Evolutionary conservation across 208 protist species (phyloP), one percentile per base, ranked within the genome.

Genomic region (Crithidia bombi): DNA sequence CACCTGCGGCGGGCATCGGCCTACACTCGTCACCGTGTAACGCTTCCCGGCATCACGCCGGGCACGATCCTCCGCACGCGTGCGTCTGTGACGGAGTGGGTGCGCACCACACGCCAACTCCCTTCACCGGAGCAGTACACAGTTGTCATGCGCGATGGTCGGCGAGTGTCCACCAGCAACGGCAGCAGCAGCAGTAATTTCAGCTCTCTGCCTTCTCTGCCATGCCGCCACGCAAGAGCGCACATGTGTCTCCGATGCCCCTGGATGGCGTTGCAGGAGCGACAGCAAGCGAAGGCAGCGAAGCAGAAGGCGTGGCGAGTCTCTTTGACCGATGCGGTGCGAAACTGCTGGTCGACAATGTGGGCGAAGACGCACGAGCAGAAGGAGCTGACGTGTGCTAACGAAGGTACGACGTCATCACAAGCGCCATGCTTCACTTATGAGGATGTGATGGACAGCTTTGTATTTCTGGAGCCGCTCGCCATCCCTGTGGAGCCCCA

Each of bases 171-270:
- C n/a, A n/a, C n/a, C n/a, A n/a, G n/a, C n/a, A n/a, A n/a, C n/a
- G n/a, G 39, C 19, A 28, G 19, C 1, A 35, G 6, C 32, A 36
- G 2, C n/a, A 33, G 54, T 1, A 19, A 15, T 14, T 52, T 46
- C 43, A 66, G 52, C 61, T 21, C 49, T 39, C 63, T 75, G 25
- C 69, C 61, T 4, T 26, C 67, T 6, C 39, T 85, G 17, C 68
- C 82, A 12, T 92, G 86, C 30, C 46, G 54, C 1, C 68, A 75
- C 23, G 80, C 81, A 6, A 70, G 63, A 12, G 33, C 32, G 1
- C 62, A 46, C 28, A 70, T 41, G 7, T 95, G 90, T 51, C 14
- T n/a, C 30, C 77, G 78, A 5, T 93, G 87, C 65, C 90, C 87
- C 28, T 95, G 90, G 90, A 92, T 93, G 84, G 76, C 77, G 44